Evolutionary conservation across 352 stramenopile species (phyloP).

Genomic region (Phytophthora fragariaefolia): DNA sequence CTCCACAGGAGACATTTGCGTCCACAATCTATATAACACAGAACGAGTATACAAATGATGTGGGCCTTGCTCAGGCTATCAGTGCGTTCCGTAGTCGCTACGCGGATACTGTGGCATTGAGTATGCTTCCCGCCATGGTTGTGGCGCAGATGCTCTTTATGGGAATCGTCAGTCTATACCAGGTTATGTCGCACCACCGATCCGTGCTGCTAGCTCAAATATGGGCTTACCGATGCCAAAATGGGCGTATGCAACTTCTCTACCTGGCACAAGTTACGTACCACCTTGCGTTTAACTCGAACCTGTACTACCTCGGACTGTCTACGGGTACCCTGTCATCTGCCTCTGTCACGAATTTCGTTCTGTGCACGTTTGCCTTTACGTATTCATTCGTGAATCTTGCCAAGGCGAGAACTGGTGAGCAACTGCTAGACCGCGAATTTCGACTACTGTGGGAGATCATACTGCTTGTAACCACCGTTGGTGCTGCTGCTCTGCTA

Average conservation of each 20-base stretch:
- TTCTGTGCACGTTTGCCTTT: constrained; percentile 17
- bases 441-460: constrained; percentile 27
- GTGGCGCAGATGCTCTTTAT: constrained; percentile 25
- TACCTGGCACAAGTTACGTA: constrained; percentile 21
- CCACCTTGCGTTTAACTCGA: constrained; percentile 22
- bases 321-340: constrained; percentile 11
- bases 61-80: constrained; percentile 4
- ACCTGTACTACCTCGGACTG: constrained; percentile 16
- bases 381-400: constrained; percentile 22
- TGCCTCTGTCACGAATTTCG: constrained; percentile 5
- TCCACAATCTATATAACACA: constrained; percentile 28
- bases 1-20: constrained; percentile 19
- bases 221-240: no score
- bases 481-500: background rate
- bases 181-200: background rate
- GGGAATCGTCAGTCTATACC: constrained; percentile 22
- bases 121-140: constrained; percentile 12
- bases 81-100: constrained; percentile 18
- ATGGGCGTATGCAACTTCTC: constrained; percentile 16
- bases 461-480: constrained; percentile 1
- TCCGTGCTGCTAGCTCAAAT: background rate
- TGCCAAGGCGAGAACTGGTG: constrained; percentile 2
- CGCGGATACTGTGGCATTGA: constrained; percentile 16
- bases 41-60: constrained; percentile 18
- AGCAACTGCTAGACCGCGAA: constrained; percentile 12